A percentile compares a stretch with the other conserved stretches of the same genome.
These are phyloP conservation scores for Tetrastigma voinierianum DNA, from an alignment of 164 flowering plant genomes.

Conservation along the genomic window DNA sequence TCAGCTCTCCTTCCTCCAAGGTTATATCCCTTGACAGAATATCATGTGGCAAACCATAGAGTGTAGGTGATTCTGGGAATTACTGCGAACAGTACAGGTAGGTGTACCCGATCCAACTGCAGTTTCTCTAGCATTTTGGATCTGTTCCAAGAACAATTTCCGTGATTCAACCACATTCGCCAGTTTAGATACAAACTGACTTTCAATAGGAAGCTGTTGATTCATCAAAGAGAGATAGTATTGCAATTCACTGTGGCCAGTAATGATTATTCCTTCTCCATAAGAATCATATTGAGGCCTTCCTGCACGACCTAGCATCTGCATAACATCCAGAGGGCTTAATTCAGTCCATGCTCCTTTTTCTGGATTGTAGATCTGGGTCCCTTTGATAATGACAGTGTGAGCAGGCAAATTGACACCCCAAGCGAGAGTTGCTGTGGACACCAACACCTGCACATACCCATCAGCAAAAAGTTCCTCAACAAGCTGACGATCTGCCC, in stretches of 20 bases:
- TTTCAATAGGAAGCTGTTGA: slow-evolving; percentile 96
- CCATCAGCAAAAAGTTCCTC: slow-evolving; percentile 86
- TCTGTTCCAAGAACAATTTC: slow-evolving; percentile 99
- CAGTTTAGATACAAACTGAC: slow-evolving; percentile 89
- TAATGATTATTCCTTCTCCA: slow-evolving; percentile 94
- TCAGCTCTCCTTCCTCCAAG: slow-evolving; percentile 93
- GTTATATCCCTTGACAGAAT: slow-evolving; percentile 48
- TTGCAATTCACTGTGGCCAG: slow-evolving; percentile 85
- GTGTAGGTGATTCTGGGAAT: slow-evolving; percentile 79
- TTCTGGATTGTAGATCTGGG: slow-evolving; percentile 97
- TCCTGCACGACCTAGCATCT: slow-evolving; percentile 99
- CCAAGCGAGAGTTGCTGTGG: slow-evolving; percentile 99
- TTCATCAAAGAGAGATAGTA: slow-evolving; percentile 97
- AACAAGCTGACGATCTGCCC: slow-evolving; percentile 80
- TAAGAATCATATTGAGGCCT: slow-evolving; percentile 92
- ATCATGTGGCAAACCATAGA: slow-evolving; percentile 81
- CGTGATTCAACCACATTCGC: slow-evolving; percentile 97
- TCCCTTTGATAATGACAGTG: slow-evolving; percentile 96
- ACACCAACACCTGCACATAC: slow-evolving; percentile 87
- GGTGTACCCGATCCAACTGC: slow-evolving; percentile 90
- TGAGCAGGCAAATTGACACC: slow-evolving; percentile 98
- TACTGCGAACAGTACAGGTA: slow-evolving; percentile 90
- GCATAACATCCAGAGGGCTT: slow-evolving; percentile 97
- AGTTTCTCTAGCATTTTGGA: slow-evolving; percentile 95
- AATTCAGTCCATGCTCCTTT: slow-evolving; percentile 99